These are phyloP conservation scores for Barnettozyma salicaria DNA, from an alignment of 805 yeast species.

Conservation along the genomic window DNA sequence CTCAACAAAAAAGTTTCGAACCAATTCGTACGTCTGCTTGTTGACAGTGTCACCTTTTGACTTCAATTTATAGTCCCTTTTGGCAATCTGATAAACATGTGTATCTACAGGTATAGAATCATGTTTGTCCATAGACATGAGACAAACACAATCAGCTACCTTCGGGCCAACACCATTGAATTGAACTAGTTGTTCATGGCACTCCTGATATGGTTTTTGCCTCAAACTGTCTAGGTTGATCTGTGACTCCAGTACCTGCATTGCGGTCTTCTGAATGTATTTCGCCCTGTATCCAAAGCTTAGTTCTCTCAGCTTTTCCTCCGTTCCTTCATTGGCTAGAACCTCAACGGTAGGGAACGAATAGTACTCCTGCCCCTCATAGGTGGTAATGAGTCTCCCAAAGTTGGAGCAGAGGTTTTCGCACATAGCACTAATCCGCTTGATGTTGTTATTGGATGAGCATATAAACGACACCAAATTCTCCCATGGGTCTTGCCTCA, in stretches of 20 bases:
- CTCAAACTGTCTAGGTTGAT: constrained; percentile 39
- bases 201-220: constrained; percentile 39
- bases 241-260: constrained; percentile 30
- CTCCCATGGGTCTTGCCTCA: constrained; percentile 97
- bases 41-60: constrained; percentile 26
- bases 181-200: constrained; percentile 53
- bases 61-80: constrained; percentile 65
- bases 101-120: constrained; percentile 94
- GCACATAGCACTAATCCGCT: constrained; percentile 91
- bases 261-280: constrained; percentile 75
- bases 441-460: constrained; percentile 92
- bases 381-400: constrained; percentile 53
- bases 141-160: constrained; percentile 93
- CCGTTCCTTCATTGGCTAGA: constrained; percentile 38
- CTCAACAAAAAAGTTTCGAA: constrained; percentile 52
- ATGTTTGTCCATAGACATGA: constrained; percentile 85
- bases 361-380: constrained; percentile 52
- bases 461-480: constrained; percentile 86
- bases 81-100: constrained; percentile 87
- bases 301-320: constrained; percentile 36
- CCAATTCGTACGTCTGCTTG: constrained; percentile 33
- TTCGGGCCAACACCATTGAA: constrained; percentile 94
- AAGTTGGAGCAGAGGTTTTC: constrained; percentile 64
- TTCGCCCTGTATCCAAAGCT: constrained; percentile 90
- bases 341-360: constrained; percentile 68